A percentile compares a stretch with the other conserved stretches of the same genome.
Evolutionary conservation across 1,284 basidiomycete genomes (phyloP).

Genomic region (Wolfiporia cocos): DNA sequence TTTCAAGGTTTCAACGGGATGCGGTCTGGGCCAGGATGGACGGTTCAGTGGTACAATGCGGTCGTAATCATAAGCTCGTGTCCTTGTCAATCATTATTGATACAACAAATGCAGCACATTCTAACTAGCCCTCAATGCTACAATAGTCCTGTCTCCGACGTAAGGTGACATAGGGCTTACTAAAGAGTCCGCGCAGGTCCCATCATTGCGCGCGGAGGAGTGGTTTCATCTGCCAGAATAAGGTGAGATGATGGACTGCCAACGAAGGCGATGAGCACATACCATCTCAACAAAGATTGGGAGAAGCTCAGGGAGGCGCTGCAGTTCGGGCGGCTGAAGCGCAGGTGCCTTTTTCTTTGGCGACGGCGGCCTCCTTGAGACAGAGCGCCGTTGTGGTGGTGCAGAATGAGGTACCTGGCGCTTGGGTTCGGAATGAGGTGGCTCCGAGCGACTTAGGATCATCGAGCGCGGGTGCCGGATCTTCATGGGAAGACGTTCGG

Average conservation of each 20-base stretch:
- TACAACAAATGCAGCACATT: constrained; percentile 5
- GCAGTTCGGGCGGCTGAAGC: constrained; percentile 72
- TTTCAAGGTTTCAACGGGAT: constrained; percentile 1
- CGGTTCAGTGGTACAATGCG: background rate
- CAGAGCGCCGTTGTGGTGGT: background rate
- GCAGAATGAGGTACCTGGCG: constrained; percentile 1
- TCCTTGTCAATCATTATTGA: background rate
- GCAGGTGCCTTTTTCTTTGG: constrained; percentile 31
- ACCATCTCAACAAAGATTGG: constrained; percentile 91
- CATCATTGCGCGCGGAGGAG: constrained; percentile 12
- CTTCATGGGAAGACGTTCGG: constrained; percentile 6
- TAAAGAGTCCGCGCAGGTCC: background rate
- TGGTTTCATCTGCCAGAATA: constrained; percentile 16
- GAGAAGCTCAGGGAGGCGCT: constrained; percentile 69
- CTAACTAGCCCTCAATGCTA: constrained; percentile 14
- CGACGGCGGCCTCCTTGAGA: constrained; percentile 6
- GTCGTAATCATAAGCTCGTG: background rate
- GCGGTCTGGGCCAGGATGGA: background rate
- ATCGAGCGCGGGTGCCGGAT: constrained; percentile 10
- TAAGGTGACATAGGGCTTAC: constrained; percentile 3
- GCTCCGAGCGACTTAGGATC: constrained; percentile 1
- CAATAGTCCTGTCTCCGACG: constrained; percentile 5
- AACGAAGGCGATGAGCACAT: constrained; percentile 21
- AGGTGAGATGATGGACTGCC: constrained; percentile 5
- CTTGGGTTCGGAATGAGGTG: background rate